A percentile compares a stretch with the other conserved stretches of the same genome.
These are phyloP conservation scores for Mycocalia duriaeana DNA, from an alignment of 1,284 basidiomycete genomes.

Conservation along the genomic window DNA sequence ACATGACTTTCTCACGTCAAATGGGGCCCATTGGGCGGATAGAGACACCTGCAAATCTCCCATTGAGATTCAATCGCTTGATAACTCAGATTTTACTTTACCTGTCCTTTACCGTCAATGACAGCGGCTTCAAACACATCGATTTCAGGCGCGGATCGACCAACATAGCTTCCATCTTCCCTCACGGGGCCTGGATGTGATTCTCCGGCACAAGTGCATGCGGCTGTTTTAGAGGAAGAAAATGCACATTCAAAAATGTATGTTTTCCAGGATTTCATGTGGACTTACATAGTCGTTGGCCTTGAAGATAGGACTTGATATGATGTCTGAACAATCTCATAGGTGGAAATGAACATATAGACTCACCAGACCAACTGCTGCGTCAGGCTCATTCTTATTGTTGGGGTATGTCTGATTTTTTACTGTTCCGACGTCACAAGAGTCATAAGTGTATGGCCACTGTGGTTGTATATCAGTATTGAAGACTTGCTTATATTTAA, in stretches of 20 bases:
- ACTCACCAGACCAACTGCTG: slow-evolving; percentile 37
- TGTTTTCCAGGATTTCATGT: slow-evolving; percentile 16
- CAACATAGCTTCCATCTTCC: slow-evolving; percentile 56
- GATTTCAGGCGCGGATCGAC: slow-evolving; percentile 82
- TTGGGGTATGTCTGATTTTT: slow-evolving; percentile 71
- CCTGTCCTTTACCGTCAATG: slow-evolving; percentile 23
- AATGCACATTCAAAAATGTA: slow-evolving; percentile 22
- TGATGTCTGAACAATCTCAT: background rate
- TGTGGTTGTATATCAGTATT: slow-evolving; percentile 17
- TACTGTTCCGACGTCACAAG: slow-evolving; percentile 81
- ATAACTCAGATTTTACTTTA: no score
- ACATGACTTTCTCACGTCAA: slow-evolving; percentile 21
- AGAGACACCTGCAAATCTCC: slow-evolving; percentile 41
- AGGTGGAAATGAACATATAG: slow-evolving; percentile 3
- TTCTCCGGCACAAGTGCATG: slow-evolving; percentile 76
- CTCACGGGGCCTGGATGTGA: slow-evolving; percentile 79
- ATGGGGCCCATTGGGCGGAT: slow-evolving; percentile 60
- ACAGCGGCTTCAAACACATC: slow-evolving; percentile 74
- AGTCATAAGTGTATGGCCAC: slow-evolving; percentile 72
- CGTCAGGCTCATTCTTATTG: slow-evolving; percentile 43
- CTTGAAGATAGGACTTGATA: slow-evolving; percentile 64
- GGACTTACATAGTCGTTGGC: slow-evolving; percentile 71
- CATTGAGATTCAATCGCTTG: slow-evolving; percentile 1
- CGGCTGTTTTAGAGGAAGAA: slow-evolving; percentile 24
- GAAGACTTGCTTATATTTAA: no score